A percentile compares a stretch with the other conserved stretches of the same genome.
These are phyloP conservation scores for Pythium coloratum DNA, from an alignment of 352 stramenopile species.

Conservation along the genomic window DNA sequence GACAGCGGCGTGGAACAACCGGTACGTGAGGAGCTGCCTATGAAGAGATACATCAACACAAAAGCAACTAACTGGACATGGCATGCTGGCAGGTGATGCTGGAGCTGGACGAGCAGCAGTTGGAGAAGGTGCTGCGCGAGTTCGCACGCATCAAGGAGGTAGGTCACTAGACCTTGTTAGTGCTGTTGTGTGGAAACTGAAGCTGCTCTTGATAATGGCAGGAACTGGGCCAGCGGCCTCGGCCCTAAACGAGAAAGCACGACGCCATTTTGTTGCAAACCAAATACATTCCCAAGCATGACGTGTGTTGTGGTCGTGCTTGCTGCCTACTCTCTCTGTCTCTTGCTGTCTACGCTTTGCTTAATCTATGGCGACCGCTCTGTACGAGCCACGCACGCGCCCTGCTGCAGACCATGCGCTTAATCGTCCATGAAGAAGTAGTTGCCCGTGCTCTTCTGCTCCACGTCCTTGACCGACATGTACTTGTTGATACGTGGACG, in stretches of 20 bases:
- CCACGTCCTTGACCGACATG: slow-evolving; percentile 96
- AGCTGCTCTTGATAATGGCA: not conserved
- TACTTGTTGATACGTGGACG: slow-evolving; percentile 97
- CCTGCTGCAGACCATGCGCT: slow-evolving; percentile 17
- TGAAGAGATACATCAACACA: not conserved
- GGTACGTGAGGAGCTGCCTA: slow-evolving; percentile 34
- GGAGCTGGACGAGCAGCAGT: slow-evolving; percentile 23
- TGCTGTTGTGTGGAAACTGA: not conserved
- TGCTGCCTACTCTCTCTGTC: not conserved
- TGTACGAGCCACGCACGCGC: not conserved
- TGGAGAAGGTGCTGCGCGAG: slow-evolving; percentile 26
- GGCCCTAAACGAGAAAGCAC: not conserved
- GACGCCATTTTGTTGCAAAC: not conserved
- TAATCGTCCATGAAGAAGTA: slow-evolving; percentile 99
- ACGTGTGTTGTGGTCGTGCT: not conserved
- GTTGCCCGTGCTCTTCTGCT: slow-evolving; percentile 97
- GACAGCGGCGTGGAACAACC: slow-evolving; percentile 18
- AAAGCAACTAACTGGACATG: not conserved
- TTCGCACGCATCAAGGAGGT: slow-evolving; percentile 27
- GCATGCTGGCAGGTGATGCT: slow-evolving; percentile 21
- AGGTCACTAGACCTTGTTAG: not conserved
- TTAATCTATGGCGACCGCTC: slow-evolving; percentile 9
- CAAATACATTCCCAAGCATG: not conserved
- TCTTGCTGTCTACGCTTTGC: not conserved
- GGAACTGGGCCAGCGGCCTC: not conserved